Evolutionary conservation across 352 stramenopile genomes (phyloP).

Genomic region (Aphanomyces cochlioides): DNA sequence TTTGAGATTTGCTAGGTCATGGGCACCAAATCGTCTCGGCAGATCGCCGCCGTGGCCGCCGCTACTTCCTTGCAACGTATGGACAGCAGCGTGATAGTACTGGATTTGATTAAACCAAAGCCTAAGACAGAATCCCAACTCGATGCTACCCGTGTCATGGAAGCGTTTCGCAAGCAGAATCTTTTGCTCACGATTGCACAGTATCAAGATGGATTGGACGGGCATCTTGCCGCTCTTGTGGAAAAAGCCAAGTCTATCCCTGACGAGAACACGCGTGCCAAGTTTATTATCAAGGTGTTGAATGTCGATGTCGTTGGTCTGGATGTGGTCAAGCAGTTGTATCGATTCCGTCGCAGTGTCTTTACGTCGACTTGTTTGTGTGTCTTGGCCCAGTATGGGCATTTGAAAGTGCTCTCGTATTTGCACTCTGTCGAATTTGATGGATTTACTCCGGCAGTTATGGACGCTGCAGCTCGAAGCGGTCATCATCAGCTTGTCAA

Average conservation of each 20-base stretch:
- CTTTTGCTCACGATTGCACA: background rate
- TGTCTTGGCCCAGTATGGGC: conserved; percentile 8
- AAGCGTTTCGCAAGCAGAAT: background rate
- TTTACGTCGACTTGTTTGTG: conserved; percentile 9
- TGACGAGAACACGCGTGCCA: background rate
- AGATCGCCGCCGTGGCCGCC: too few relatives aligned
- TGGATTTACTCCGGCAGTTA: conserved; percentile 27
- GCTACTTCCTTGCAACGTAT: too few relatives aligned
- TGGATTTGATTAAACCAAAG: too few relatives aligned
- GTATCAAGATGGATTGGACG: conserved; percentile 15
- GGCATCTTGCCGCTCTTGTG: conserved; percentile 3
- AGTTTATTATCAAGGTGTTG: background rate
- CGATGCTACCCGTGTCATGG: background rate
- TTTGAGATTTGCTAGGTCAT: too few relatives aligned
- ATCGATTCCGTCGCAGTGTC: background rate
- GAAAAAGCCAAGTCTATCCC: background rate
- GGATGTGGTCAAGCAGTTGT: background rate
- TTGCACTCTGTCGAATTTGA: conserved; percentile 12
- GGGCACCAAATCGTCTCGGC: too few relatives aligned
- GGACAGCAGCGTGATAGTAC: too few relatives aligned
- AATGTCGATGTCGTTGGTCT: background rate
- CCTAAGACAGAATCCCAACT: background rate
- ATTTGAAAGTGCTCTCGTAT: conserved; percentile 28
- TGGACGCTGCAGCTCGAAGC: conserved; percentile 32
- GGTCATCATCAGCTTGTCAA: conserved; percentile 31